Base-by-base conservation (phyloP, 768 basidiomycete genomes). In the Tylopilus sp. region DNA sequence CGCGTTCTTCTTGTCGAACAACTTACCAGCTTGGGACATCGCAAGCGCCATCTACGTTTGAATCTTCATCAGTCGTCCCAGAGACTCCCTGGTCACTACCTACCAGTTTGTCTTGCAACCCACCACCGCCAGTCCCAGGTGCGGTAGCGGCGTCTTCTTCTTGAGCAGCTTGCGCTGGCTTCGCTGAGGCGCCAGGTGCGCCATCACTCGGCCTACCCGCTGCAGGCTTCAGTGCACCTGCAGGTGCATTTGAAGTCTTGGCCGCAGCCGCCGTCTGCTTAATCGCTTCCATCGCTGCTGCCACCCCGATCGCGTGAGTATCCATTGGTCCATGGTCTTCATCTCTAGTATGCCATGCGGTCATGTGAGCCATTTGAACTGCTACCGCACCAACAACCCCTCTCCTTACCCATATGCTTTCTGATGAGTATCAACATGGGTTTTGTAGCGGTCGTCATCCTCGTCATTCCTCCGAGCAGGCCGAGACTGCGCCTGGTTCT, bases 1-100 rank as follows among this genome's bases (percentile, higher is more conserved):
- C 20, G 46, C 54, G 15, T 61, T 66, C 57, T 68, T 70, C 62
- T 68, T 68, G 25, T 68, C 67, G 21, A 68, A 68, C 28, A 68
- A 8, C 31, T 66, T 68, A 1, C 67, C 64, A 2, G 67, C 67
- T 0, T 70, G 64, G 3, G 68, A 54, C 67, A 68, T 68, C n/a
- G 67, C 67, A 17, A 68, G 54, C 0, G 56, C 50, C 54, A 68
- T 57, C 67, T 68, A 8, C 13, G 11, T 30, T 7, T 7, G n/a
- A n/a, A n/a, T n/a, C n/a, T n/a, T 21, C 20, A 23, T 50, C 38
- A 58, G 50, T 36, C 33, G 10, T 21, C 8, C 25, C 21, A 12
- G 2, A 1, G 21, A 28, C 40, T 15, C 28, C 28, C 28, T 28
- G 33, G 3, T 17, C 25, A n/a, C 35, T 30, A 56, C 66, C 4